These are phyloP conservation scores for Zygotorulaspora mrakii DNA, from an alignment of 1,139 yeast genomes.

Conservation along the genomic window DNA sequence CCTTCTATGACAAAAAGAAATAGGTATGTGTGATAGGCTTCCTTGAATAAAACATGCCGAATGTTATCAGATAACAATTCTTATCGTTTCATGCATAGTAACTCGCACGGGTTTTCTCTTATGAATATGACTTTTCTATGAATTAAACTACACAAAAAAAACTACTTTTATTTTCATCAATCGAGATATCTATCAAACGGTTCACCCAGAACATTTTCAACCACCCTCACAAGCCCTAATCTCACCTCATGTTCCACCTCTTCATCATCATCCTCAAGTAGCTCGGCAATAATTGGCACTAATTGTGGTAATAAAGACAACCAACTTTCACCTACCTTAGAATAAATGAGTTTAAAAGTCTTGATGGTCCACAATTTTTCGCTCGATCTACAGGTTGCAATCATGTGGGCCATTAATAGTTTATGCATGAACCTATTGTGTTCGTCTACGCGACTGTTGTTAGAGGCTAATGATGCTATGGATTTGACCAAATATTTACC, in stretches of 20 bases:
- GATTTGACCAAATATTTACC: conserved; percentile 80
- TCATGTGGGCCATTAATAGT: conserved; percentile 53
- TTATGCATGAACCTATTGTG: conserved; percentile 68
- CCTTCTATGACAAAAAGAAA: no score
- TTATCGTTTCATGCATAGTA: no score
- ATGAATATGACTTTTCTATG: not conserved
- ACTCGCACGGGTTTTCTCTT: not conserved
- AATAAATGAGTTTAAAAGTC: conserved; percentile 75
- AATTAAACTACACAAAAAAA: not conserved
- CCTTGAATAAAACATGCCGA: no score
- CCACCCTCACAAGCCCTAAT: conserved; percentile 84
- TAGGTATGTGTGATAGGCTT: no score
- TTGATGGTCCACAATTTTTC: conserved; percentile 84
- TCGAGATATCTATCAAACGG: conserved; percentile 86
- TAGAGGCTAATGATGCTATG: conserved; percentile 65
- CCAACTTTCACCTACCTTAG: conserved; percentile 95
- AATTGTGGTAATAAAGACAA: conserved; percentile 83
- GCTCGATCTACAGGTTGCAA: conserved; percentile 45
- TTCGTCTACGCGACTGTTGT: conserved; percentile 74
- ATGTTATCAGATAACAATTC: no score
- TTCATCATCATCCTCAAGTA: conserved; percentile 93
- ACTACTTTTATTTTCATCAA: conserved; percentile 34
- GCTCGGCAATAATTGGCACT: conserved; percentile 92
- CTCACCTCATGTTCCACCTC: conserved; percentile 88
- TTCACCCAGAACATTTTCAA: conserved; percentile 91